A percentile compares a stretch with the other conserved stretches of the same genome.
Conservation (phyloP, 2,329 filamentous ascomycete genomes). For the Trichoderma polysporum region DNA sequence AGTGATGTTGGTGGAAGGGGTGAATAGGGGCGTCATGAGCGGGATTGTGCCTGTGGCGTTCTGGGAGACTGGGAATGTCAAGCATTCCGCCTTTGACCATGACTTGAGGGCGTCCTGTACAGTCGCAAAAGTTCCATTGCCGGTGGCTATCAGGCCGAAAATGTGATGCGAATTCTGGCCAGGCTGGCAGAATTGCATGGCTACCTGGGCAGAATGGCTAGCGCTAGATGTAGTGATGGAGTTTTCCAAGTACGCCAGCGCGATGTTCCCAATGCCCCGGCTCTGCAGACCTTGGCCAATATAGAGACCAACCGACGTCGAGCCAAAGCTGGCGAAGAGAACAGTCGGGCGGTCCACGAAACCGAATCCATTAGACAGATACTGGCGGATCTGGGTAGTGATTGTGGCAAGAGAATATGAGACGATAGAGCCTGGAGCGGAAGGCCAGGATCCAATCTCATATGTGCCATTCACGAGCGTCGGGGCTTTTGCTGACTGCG, state of each 20-base stretch:
- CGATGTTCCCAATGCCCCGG: constrained; percentile 30
- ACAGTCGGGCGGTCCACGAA: constrained; percentile 27
- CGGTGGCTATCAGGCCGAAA: constrained; percentile 36
- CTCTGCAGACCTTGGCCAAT: constrained; percentile 35
- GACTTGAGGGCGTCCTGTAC: constrained; percentile 33
- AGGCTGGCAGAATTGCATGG: constrained; percentile 39
- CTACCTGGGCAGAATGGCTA: constrained; percentile 31
- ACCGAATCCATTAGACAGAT: constrained; percentile 29
- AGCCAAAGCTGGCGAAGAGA: constrained; percentile 33
- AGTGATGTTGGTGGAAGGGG: too few species aligned
- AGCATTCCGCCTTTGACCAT: constrained; percentile 32
- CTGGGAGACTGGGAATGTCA: constrained; percentile 24
- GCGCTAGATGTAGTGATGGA: constrained; percentile 19
- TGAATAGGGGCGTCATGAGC: too few species aligned
- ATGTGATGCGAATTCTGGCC: constrained; percentile 32
- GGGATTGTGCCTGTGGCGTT: neutral
- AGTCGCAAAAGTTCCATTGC: constrained; percentile 33
- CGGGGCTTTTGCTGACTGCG: constrained; percentile 4
- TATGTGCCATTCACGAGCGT: constrained; percentile 25
- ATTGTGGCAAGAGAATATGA: constrained; percentile 27
- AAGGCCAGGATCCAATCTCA: constrained; percentile 32
- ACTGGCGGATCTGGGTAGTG: constrained; percentile 32
- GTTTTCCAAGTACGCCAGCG: constrained; percentile 32
- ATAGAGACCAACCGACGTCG: constrained; percentile 36
- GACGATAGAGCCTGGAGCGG: constrained; percentile 24